Evolutionary conservation across 768 basidiomycete genomes (phyloP).

Genomic region (Sporobolomyces roseus): DNA sequence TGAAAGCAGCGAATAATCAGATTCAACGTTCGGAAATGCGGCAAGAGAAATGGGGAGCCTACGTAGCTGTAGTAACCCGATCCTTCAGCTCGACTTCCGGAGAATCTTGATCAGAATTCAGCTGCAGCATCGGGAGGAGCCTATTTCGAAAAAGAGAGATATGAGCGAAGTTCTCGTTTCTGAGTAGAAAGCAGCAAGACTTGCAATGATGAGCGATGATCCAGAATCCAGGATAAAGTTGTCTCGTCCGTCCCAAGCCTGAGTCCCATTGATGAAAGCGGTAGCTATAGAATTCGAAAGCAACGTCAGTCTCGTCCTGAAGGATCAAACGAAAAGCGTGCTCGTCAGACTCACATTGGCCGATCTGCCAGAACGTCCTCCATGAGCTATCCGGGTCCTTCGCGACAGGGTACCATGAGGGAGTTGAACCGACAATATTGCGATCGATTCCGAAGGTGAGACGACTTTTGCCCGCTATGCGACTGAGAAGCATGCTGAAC

Average conservation of each 20-base stretch:
- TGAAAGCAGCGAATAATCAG: not conserved
- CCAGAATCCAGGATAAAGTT: not conserved
- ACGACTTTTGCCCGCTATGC: not conserved
- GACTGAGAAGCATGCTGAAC: slow-evolving; percentile 9
- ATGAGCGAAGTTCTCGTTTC: no score
- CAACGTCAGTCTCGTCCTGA: no score
- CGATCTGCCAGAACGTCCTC: slow-evolving; percentile 8
- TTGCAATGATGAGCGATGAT: not conserved
- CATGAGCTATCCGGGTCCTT: not conserved
- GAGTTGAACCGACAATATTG: not conserved
- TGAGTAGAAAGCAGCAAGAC: not conserved
- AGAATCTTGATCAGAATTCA: not conserved
- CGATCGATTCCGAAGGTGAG: slow-evolving; percentile 11
- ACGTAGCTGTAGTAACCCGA: slow-evolving; percentile 1
- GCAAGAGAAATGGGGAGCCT: not conserved
- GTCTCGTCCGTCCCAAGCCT: not conserved
- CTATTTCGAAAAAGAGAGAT: not conserved
- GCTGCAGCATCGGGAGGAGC: not conserved
- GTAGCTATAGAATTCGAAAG: no score
- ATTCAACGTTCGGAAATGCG: not conserved
- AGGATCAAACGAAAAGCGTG: no score
- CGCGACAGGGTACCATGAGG: not conserved
- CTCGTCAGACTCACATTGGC: not conserved
- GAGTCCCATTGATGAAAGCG: not conserved
- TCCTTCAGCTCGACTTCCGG: not conserved